phyloP scores from a whole-genome alignment of 306 rosid genomes.

The Geum urbanum region DNA sequence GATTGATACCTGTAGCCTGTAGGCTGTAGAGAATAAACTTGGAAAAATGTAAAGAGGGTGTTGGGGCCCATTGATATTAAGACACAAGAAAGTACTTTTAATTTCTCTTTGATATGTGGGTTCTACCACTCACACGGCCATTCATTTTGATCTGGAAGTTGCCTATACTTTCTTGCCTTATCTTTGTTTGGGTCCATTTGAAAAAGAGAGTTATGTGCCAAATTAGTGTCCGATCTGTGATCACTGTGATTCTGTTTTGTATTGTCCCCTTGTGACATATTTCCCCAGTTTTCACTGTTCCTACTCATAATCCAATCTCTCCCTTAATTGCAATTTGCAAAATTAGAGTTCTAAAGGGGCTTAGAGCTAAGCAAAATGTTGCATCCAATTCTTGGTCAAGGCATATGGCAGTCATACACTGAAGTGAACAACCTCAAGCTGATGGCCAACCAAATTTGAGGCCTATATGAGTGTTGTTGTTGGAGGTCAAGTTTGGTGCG shows the following conservation, averaged over 20 bases:
- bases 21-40: background rate
- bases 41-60: background rate
- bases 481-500: slow-evolving; percentile 6
- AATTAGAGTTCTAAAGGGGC: background rate
- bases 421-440: background rate
- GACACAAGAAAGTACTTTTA: slow-evolving; percentile 16
- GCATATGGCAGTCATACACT: background rate
- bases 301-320: background rate
- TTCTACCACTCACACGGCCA: slow-evolving; percentile 43
- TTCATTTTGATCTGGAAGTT: background rate
- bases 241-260: background rate
- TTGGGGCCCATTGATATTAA: slow-evolving; percentile 10
- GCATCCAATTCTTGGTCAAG: background rate
- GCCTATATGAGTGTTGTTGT: too few relatives aligned
- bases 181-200: slow-evolving; percentile 12
- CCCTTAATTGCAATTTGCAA: background rate
- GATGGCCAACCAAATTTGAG: background rate
- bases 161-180: slow-evolving; percentile 3
- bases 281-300: background rate
- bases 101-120: slow-evolving; percentile 24
- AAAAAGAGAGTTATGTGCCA: slow-evolving; percentile 11
- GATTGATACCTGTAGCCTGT: background rate
- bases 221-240: background rate
- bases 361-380: background rate
- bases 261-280: slow-evolving; percentile 7